A percentile compares a stretch with the other conserved stretches of the same genome.
These are phyloP conservation scores for Gossypium gossypioides DNA, from an alignment of 441 rosid genomes.

Conservation along the genomic window DNA sequence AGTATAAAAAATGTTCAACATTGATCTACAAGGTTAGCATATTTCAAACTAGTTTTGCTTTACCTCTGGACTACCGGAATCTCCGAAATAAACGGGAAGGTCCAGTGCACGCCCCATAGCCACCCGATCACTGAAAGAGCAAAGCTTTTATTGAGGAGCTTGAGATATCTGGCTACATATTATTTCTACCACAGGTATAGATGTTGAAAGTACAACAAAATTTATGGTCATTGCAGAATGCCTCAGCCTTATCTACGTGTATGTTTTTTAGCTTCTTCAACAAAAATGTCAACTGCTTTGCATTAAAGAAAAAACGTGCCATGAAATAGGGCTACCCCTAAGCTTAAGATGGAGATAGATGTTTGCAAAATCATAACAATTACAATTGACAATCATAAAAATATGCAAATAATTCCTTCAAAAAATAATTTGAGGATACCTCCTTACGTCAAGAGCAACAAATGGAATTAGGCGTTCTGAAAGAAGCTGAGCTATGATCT, in stretches of 20 bases:
- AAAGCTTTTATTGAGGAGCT: conserved; percentile 7
- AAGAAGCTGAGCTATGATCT: conserved; percentile 98
- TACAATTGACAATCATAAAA: neutral
- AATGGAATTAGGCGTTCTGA: conserved; percentile 94
- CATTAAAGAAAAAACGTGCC: neutral
- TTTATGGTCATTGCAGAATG: neutral
- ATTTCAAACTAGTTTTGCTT: conserved; percentile 9
- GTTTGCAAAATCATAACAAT: neutral
- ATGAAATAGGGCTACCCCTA: neutral
- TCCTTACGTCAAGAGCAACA: conserved; percentile 90
- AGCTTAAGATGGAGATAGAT: neutral
- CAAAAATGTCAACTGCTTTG: neutral
- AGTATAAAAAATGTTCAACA: conserved; percentile 19
- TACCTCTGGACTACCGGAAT: conserved; percentile 96
- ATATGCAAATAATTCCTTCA: neutral
- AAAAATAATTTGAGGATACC: conserved; percentile 37
- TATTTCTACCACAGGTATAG: neutral
- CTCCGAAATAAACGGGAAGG: conserved; percentile 95
- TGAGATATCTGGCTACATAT: neutral
- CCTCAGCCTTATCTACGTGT: neutral
- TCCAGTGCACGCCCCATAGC: conserved; percentile 88
- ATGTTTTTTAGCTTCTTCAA: neutral
- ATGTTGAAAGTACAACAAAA: neutral
- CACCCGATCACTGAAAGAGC: conserved; percentile 78
- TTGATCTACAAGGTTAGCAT: conserved; percentile 9